These are phyloP conservation scores for Scedosporium apiospermum DNA, from an alignment of 2,329 filamentous ascomycete genomes.

Conservation along the genomic window DNA sequence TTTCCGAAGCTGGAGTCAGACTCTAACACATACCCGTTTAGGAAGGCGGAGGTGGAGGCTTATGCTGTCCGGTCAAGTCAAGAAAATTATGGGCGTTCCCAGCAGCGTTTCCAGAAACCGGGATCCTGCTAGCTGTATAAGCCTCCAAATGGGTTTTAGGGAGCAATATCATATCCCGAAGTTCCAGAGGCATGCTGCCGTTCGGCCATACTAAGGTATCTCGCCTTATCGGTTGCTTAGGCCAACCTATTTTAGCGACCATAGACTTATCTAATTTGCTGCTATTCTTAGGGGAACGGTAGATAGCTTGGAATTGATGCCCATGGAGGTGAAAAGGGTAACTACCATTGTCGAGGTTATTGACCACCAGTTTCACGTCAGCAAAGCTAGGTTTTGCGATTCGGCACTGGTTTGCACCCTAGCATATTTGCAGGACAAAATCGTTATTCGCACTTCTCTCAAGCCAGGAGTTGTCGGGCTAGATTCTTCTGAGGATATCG, in stretches of 20 bases:
- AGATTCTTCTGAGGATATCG: too few species aligned
- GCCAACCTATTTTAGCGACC: constrained; percentile 24
- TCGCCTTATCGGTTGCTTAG: constrained; percentile 31
- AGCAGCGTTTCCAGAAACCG: constrained; percentile 47
- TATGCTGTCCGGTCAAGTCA: constrained; percentile 37
- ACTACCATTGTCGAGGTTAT: constrained; percentile 47
- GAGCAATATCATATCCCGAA: constrained; percentile 46
- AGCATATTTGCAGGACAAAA: too few species aligned
- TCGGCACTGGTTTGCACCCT: too few species aligned
- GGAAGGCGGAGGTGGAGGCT: constrained; percentile 43
- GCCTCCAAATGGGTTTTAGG: constrained; percentile 37
- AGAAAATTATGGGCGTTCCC: constrained; percentile 43
- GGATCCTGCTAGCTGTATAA: constrained; percentile 26
- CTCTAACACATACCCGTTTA: constrained; percentile 41
- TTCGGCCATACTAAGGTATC: constrained; percentile 37
- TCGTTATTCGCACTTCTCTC: too few species aligned
- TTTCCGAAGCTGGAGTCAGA: background rate
- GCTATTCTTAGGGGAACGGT: constrained; percentile 46
- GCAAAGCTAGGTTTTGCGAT: too few species aligned
- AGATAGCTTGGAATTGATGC: constrained; percentile 46
- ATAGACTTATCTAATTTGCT: constrained; percentile 39
- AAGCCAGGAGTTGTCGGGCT: too few species aligned
- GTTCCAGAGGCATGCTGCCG: constrained; percentile 30
- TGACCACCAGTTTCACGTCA: too few species aligned
- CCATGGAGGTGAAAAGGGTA: constrained; percentile 60